Evolutionary conservation across 495 filamentous ascomycete genomes (phyloP).

Genomic region (Oleoguttula mirabilis): DNA sequence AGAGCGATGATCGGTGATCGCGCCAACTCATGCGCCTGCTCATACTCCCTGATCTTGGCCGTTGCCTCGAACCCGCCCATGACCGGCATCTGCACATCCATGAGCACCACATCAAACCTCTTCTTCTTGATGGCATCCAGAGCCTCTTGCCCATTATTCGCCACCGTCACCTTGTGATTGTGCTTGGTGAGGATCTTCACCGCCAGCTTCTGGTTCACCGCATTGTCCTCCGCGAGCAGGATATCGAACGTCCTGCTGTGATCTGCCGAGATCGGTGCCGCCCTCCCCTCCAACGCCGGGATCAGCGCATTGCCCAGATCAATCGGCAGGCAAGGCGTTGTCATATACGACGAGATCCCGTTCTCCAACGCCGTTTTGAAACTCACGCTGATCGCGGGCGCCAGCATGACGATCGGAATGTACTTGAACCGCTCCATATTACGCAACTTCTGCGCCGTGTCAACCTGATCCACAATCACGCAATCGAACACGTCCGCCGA

Average conservation of each 20-base stretch:
- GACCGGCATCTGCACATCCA: slow-evolving; percentile 99
- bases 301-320: slow-evolving; percentile 98
- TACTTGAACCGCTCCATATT: slow-evolving; percentile 93
- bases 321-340: slow-evolving; percentile 86
- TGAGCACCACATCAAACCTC: slow-evolving; percentile 91
- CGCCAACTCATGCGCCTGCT: slow-evolving; percentile 60
- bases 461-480: slow-evolving; percentile 90
- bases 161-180: slow-evolving; percentile 91
- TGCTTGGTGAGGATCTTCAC: slow-evolving; percentile 98
- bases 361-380: slow-evolving; percentile 91
- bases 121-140: slow-evolving; percentile 79
- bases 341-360: slow-evolving; percentile 98
- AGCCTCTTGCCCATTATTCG: slow-evolving; percentile 87
- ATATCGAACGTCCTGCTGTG: slow-evolving; percentile 95
- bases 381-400: slow-evolving; percentile 81
- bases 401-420: slow-evolving; percentile 87
- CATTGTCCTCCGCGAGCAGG: slow-evolving; percentile 92
- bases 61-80: slow-evolving; percentile 99
- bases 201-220: slow-evolving; percentile 90
- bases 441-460: slow-evolving; percentile 71
- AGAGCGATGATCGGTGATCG: slow-evolving; percentile 94
- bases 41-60: slow-evolving; percentile 90
- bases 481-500: slow-evolving; percentile 74
- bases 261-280: slow-evolving; percentile 81
- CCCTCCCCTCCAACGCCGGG: slow-evolving; percentile 88